phyloP scores from a whole-genome alignment of 176 grass and related monocot genomes.

The Aegilops umbellulata region DNA sequence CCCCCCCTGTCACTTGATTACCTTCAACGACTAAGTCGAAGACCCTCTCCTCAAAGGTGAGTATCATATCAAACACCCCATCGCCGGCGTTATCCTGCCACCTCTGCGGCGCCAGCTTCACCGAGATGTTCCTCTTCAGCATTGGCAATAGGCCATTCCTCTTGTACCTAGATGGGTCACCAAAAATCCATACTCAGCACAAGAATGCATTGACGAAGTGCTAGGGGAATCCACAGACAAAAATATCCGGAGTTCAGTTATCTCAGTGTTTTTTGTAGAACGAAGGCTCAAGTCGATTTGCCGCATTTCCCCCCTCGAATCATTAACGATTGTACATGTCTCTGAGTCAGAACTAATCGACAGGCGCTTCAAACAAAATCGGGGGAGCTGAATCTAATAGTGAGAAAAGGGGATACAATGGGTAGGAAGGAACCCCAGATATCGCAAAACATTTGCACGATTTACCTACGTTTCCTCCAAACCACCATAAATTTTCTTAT shows the following conservation, averaged over 20 bases:
- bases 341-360: not conserved
- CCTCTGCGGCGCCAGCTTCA: conserved; percentile 80
- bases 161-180: conserved; percentile 68
- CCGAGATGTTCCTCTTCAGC: conserved; percentile 83
- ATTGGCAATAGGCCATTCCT: conserved; percentile 94
- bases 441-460: not conserved
- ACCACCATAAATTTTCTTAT: not conserved
- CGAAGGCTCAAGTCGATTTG: no score
- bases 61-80: conserved; percentile 78
- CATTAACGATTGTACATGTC: not conserved
- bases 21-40: conserved; percentile 88
- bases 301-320: not conserved
- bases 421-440: not conserved
- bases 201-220: not conserved
- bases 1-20: conserved; percentile 18
- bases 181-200: not conserved
- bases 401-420: not conserved
- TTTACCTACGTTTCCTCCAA: not conserved
- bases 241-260: not conserved
- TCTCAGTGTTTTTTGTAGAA: not conserved
- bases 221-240: not conserved
- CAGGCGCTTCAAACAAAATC: not conserved
- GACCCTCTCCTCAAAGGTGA: conserved; percentile 93
- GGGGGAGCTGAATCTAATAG: not conserved
- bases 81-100: conserved; percentile 83